These are phyloP conservation scores for Ogataea corticis DNA, from an alignment of 805 yeast genomes.

Conservation along the genomic window DNA sequence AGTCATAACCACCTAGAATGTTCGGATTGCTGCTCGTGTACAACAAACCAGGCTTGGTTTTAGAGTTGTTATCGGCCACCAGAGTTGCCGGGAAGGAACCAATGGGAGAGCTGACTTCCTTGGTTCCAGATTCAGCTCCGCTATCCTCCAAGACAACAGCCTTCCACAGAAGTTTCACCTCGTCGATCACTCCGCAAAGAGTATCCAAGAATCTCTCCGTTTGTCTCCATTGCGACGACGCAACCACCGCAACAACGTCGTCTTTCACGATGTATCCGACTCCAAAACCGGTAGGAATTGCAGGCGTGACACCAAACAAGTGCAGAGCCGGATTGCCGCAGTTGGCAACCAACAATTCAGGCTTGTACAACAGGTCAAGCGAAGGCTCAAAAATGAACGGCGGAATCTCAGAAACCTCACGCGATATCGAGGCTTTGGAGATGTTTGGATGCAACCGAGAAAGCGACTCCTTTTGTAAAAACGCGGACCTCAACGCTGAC, in stretches of 20 bases:
- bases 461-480: constrained; percentile 47
- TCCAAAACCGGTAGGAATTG: constrained; percentile 58
- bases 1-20: constrained; percentile 60
- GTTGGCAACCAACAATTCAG: constrained; percentile 46
- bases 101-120: constrained; percentile 28
- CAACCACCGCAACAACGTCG: constrained; percentile 50
- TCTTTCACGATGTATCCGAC: constrained; percentile 56
- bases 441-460: constrained; percentile 46
- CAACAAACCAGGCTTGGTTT: constrained; percentile 6
- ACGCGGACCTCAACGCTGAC: constrained; percentile 60
- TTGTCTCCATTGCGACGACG: constrained; percentile 61
- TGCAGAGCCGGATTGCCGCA: constrained; percentile 63
- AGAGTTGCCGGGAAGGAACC: constrained; percentile 36
- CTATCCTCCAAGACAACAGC: constrained; percentile 11
- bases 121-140: constrained; percentile 1
- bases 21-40: constrained; percentile 25
- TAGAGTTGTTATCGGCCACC: constrained; percentile 31
- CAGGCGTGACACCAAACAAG: constrained; percentile 61
- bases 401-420: constrained; percentile 35
- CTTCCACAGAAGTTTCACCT: constrained; percentile 42
- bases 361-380: constrained; percentile 36
- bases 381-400: constrained; percentile 46
- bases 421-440: constrained; percentile 29
- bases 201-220: constrained; percentile 56
- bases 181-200: constrained; percentile 49